phyloP scores from a whole-genome alignment of 192 early-diverging fungal species.

The Geranomyces variabilis region DNA sequence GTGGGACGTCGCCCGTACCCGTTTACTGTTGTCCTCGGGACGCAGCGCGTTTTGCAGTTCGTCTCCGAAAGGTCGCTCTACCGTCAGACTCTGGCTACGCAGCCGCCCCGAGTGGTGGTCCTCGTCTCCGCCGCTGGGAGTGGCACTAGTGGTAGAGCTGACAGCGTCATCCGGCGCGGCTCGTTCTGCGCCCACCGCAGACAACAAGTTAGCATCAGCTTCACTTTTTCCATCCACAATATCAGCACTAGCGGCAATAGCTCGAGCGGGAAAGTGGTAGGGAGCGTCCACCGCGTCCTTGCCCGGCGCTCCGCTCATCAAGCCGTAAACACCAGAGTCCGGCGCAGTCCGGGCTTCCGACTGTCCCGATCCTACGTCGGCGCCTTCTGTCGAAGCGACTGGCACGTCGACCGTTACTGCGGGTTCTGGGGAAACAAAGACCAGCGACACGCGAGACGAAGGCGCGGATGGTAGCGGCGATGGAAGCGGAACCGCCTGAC shows the following conservation, averaged over 20 bases:
- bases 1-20: not conserved
- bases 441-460: not conserved
- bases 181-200: no score
- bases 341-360: not conserved
- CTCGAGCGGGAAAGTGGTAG: no score
- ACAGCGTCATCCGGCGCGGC: no score
- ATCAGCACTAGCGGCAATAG: no score
- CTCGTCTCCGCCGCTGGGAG: not conserved
- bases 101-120: not conserved
- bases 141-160: no score
- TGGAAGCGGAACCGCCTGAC: not conserved
- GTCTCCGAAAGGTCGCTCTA: not conserved
- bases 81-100: conserved; percentile 2
- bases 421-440: no score
- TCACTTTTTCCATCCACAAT: no score
- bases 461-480: not conserved
- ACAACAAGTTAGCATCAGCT: not conserved
- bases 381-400: no score
- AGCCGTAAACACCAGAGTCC: not conserved
- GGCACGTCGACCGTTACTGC: no score
- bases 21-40: no score
- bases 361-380: not conserved
- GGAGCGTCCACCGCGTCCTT: not conserved
- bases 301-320: not conserved
- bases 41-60: not conserved